These are phyloP conservation scores for Euclidium syriacum DNA, from an alignment of 345 rosid species.

Conservation along the genomic window DNA sequence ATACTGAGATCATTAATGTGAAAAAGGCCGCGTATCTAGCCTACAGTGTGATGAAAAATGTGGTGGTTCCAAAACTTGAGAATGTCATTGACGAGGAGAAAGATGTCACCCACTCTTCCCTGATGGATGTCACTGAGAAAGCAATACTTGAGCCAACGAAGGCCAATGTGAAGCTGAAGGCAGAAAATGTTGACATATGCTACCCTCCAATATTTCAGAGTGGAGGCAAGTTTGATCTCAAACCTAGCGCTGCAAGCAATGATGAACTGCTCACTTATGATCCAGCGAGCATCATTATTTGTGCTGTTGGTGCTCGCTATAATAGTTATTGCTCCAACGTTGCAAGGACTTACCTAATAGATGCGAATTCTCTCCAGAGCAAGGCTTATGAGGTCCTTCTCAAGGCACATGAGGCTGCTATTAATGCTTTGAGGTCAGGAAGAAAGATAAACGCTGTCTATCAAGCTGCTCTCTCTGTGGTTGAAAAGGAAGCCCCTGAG, in stretches of 20 bases:
- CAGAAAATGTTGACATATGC: constrained; percentile 90
- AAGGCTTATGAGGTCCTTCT: constrained; percentile 91
- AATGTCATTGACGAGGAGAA: constrained; percentile 88
- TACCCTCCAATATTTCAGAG: constrained; percentile 96
- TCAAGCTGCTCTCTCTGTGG: constrained; percentile 72
- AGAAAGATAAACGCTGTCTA: constrained; percentile 59
- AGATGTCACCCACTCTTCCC: constrained; percentile 66
- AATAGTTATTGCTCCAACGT: constrained; percentile 91
- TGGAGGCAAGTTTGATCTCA: constrained; percentile 89
- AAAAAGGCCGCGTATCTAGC: constrained; percentile 81
- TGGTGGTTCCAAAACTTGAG: constrained; percentile 89
- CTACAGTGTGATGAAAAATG: constrained; percentile 68
- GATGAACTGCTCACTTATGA: constrained; percentile 76
- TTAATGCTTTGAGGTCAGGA: constrained; percentile 67
- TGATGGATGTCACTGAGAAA: constrained; percentile 93
- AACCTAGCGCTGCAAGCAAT: constrained; percentile 90
- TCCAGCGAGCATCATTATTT: constrained; percentile 78
- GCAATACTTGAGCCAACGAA: constrained; percentile 75
- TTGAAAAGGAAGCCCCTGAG: constrained; percentile 81
- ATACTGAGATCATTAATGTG: constrained; percentile 58
- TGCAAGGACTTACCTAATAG: constrained; percentile 79
- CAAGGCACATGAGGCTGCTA: constrained; percentile 90
- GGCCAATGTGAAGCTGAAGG: constrained; percentile 77
- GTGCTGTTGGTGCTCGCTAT: constrained; percentile 83
- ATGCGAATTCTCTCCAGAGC: constrained; percentile 73